phyloP scores from a whole-genome alignment of 2,329 filamentous ascomycete species.

The Fusarium bulbicola region DNA sequence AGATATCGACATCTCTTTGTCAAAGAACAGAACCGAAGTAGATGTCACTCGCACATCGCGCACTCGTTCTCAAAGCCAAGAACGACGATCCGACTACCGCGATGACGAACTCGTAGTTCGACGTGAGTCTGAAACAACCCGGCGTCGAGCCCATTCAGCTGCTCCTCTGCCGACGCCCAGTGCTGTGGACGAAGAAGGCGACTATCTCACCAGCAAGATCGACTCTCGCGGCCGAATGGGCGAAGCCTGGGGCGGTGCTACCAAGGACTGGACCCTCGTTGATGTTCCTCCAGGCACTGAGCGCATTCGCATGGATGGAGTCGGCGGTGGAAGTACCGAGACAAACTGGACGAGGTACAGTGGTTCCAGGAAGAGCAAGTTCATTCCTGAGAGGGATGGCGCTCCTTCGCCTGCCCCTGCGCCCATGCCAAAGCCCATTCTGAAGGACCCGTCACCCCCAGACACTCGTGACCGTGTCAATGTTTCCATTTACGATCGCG shows the following conservation, averaged over 20 bases:
- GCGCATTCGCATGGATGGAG: conserved; percentile 82
- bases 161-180: conserved; percentile 51
- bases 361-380: conserved; percentile 78
- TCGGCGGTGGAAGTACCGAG: conserved; percentile 78
- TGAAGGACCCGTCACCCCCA: conserved; percentile 43
- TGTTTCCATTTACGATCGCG: conserved; percentile 57
- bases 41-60: conserved; percentile 59
- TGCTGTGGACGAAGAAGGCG: conserved; percentile 66
- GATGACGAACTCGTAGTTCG: conserved; percentile 76
- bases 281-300: conserved; percentile 87
- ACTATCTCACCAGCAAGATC: conserved; percentile 66
- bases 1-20: conserved; percentile 69
- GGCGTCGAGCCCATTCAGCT: conserved; percentile 63
- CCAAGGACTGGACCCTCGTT: conserved; percentile 81
- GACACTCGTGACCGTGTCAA: conserved; percentile 52
- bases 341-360: conserved; percentile 83
- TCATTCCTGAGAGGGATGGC: conserved; percentile 73
- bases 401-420: conserved; percentile 40
- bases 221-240: conserved; percentile 72
- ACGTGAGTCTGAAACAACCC: conserved; percentile 59
- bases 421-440: conserved; percentile 31
- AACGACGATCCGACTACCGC: conserved; percentile 53
- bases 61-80: conserved; percentile 50
- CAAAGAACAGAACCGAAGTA: conserved; percentile 64
- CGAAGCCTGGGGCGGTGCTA: conserved; percentile 78